These are phyloP conservation scores for Aspergillus pseudonomiae DNA, from an alignment of 2,329 filamentous ascomycete species.

Conservation along the genomic window DNA sequence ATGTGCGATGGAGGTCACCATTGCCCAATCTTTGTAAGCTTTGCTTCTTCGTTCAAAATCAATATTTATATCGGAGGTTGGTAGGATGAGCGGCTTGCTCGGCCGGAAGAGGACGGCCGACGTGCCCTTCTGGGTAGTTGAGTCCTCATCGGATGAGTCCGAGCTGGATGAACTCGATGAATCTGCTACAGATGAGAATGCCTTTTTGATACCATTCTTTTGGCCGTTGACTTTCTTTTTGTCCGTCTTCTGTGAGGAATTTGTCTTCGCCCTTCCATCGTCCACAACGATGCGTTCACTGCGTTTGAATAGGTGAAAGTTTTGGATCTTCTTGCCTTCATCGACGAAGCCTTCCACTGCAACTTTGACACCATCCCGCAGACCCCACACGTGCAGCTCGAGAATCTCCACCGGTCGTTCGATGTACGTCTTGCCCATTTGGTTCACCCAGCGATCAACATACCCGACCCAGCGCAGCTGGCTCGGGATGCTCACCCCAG, in stretches of 20 bases:
- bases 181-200: constrained; percentile 14
- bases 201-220: constrained; percentile 4
- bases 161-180: constrained; percentile 4
- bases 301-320: constrained; percentile 77
- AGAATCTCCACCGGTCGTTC: constrained; percentile 82
- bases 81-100: constrained; percentile 66
- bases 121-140: constrained; percentile 57
- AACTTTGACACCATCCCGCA: constrained; percentile 85
- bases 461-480: constrained; percentile 87
- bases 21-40: constrained; percentile 74
- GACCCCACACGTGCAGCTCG: constrained; percentile 87
- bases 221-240: background rate
- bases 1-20: constrained; percentile 91
- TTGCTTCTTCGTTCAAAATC: constrained; percentile 85
- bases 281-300: constrained; percentile 63
- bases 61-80: constrained; percentile 86
- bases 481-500: constrained; percentile 89
- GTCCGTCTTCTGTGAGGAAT: constrained; percentile 50
- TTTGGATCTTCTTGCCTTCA: constrained; percentile 84
- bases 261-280: constrained; percentile 52
- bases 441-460: constrained; percentile 80
- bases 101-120: constrained; percentile 81
- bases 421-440: constrained; percentile 73
- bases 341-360: constrained; percentile 82
- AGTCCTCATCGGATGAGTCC: constrained; percentile 16